phyloP scores from a whole-genome alignment of 331 rosid genomes.

The Malus hybrid region DNA sequence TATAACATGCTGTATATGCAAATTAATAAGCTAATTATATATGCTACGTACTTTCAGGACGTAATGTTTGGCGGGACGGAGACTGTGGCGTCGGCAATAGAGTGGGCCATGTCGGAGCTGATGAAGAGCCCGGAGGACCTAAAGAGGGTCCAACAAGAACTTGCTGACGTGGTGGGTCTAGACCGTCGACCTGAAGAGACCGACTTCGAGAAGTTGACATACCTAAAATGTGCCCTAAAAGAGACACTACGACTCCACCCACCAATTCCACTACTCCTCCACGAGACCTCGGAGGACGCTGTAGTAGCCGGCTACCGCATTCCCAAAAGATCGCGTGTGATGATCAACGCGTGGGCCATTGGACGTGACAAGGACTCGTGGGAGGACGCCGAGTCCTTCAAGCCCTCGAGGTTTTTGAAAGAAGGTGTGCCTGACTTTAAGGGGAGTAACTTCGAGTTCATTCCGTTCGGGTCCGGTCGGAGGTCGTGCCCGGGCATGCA shows the following conservation, averaged over 20 bases:
- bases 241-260: constrained; percentile 89
- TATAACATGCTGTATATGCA: neutral
- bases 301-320: constrained; percentile 45
- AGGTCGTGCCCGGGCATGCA: constrained; percentile 97
- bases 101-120: constrained; percentile 79
- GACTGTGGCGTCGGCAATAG: constrained; percentile 93
- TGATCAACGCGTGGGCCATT: constrained; percentile 81
- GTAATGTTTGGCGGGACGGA: constrained; percentile 98
- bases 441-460: constrained; percentile 79
- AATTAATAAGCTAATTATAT: neutral
- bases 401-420: constrained; percentile 46
- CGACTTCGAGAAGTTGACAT: constrained; percentile 56
- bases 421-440: constrained; percentile 59
- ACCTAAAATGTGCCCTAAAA: constrained; percentile 47
- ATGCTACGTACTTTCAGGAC: constrained; percentile 33
- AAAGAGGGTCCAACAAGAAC: constrained; percentile 55
- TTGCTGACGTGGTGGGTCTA: constrained; percentile 61
- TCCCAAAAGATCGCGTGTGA: constrained; percentile 63
- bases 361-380: constrained; percentile 59
- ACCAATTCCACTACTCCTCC: constrained; percentile 90
- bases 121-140: constrained; percentile 68
- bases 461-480: constrained; percentile 94
- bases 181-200: constrained; percentile 60
- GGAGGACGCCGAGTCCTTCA: constrained; percentile 53
- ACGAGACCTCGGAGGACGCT: constrained; percentile 75